These are phyloP conservation scores for Debaryomyces hansenii DNA, from an alignment of 805 yeast species.

Conservation along the genomic window DNA sequence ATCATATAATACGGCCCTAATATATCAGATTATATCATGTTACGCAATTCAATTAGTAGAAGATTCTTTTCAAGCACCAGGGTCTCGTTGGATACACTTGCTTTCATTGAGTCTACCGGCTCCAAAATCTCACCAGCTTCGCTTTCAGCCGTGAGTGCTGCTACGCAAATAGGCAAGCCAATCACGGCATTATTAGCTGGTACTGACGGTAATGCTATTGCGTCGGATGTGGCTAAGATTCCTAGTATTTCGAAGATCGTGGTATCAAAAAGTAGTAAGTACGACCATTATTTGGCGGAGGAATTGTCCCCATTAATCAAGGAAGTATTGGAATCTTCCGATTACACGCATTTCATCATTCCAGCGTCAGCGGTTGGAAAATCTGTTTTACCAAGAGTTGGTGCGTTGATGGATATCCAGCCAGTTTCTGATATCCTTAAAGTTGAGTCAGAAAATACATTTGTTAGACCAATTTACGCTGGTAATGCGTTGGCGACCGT, in stretches of 20 bases:
- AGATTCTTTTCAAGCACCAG: constrained; percentile 49
- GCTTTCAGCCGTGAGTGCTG: constrained; percentile 75
- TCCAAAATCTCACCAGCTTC: constrained; percentile 64
- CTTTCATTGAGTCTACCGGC: constrained; percentile 67
- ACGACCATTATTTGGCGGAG: constrained; percentile 78
- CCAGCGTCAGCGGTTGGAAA: constrained; percentile 89
- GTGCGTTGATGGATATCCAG: constrained; percentile 81
- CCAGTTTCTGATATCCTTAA: constrained; percentile 81
- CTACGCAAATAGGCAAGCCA: constrained; percentile 71
- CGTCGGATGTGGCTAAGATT: constrained; percentile 51
- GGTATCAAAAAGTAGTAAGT: constrained; percentile 56
- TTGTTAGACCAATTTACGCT: constrained; percentile 92
- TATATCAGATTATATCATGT: constrained; percentile 1
- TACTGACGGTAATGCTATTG: constrained; percentile 48
- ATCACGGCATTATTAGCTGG: constrained; percentile 81
- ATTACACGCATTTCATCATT: constrained; percentile 70
- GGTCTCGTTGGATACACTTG: constrained; percentile 52
- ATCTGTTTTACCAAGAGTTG: constrained; percentile 80
- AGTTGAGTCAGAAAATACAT: constrained; percentile 66
- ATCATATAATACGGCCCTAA: neutral
- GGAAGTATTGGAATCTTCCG: constrained; percentile 39
- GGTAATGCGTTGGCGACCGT: constrained; percentile 91
- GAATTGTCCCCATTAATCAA: constrained; percentile 67
- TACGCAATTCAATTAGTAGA: constrained; percentile 10
- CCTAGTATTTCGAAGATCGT: constrained; percentile 55